phyloP scores from a whole-genome alignment of 345 rosid genomes.

The rapeseed (Brassica napus) region DNA sequence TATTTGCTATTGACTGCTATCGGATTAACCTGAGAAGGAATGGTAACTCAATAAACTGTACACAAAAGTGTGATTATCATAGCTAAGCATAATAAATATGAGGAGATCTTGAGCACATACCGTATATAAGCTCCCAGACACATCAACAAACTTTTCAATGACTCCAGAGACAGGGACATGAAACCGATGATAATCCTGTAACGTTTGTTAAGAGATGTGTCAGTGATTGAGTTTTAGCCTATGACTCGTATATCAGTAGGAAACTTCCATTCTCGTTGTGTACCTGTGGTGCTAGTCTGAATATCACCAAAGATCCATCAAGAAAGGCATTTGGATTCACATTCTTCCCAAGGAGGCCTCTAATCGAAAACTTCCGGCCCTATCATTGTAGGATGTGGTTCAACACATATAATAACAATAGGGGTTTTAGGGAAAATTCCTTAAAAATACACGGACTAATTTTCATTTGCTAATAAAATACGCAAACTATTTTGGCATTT shows the following conservation, averaged over 20 bases:
- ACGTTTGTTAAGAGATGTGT: constrained; percentile 13
- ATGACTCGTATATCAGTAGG: background rate
- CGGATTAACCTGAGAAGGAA: constrained; percentile 71
- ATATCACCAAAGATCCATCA: constrained; percentile 82
- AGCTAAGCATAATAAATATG: background rate
- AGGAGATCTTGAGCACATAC: constrained; percentile 47
- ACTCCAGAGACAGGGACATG: constrained; percentile 86
- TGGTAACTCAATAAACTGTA: background rate
- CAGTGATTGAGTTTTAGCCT: background rate
- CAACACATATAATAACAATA: background rate
- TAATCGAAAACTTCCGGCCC: constrained; percentile 86
- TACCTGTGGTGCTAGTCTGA: constrained; percentile 95
- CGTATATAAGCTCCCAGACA: constrained; percentile 79
- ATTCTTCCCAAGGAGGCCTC: constrained; percentile 81
- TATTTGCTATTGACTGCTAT: constrained; percentile 93
- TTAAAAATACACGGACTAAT: no score
- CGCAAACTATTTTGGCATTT: no score
- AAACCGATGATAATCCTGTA: constrained; percentile 88
- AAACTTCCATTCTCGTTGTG: background rate
- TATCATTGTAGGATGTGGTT: constrained; percentile 22
- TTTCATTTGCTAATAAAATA: no score
- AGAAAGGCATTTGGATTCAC: constrained; percentile 50
- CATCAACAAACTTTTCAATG: constrained; percentile 57
- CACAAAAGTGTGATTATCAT: background rate
- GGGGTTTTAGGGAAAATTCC: no score